Evolutionary conservation across 2,329 filamentous ascomycete genomes (phyloP).

Genomic region (Diplodia mutila): DNA sequence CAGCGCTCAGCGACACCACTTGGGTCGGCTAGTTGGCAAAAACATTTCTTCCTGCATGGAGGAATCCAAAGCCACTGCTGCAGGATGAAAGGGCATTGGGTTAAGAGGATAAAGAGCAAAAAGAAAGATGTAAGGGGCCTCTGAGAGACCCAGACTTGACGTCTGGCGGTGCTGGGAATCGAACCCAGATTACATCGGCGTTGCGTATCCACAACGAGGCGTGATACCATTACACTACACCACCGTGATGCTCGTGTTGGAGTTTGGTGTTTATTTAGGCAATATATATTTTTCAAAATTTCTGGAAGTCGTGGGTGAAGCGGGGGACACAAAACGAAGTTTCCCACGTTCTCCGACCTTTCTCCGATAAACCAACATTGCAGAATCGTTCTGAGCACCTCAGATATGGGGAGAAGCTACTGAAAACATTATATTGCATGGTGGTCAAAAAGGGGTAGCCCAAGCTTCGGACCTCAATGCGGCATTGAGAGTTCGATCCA

Average conservation of each 20-base stretch:
- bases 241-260: not conserved
- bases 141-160: not conserved
- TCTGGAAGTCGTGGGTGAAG: not conserved
- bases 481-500: not conserved
- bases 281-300: not conserved
- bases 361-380: not conserved
- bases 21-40: not conserved
- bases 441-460: not conserved
- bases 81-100: not conserved
- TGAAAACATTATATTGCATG: not conserved
- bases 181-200: not conserved
- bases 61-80: not conserved
- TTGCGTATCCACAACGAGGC: not conserved
- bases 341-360: not conserved
- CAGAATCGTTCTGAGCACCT: not conserved
- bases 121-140: not conserved
- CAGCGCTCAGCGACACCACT: not conserved
- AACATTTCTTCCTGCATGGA: not conserved
- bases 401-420: not conserved
- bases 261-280: fast-evolving
- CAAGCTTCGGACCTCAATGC: not conserved
- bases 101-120: not conserved
- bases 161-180: not conserved
- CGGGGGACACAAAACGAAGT: not conserved
- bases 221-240: not conserved